Evolutionary conservation across 2,329 filamentous ascomycete species (phyloP).

Genomic region (Ophiostoma quercus): DNA sequence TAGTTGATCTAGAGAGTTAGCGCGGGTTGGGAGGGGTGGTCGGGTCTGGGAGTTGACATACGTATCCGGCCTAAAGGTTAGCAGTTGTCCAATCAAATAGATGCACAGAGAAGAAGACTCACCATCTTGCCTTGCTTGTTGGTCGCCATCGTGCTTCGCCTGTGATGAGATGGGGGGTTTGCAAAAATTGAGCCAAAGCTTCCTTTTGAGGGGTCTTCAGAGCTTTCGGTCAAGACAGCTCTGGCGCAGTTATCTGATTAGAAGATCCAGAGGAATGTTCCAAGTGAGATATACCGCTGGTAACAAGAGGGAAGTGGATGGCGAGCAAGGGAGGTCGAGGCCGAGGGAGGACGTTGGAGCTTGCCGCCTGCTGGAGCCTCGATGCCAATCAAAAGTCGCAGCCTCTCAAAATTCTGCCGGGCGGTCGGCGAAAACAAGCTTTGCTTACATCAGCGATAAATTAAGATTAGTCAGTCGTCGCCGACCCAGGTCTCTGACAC

Average conservation of each 20-base stretch:
- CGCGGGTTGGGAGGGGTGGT: conserved; percentile 4
- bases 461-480: background rate
- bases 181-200: conserved; percentile 24
- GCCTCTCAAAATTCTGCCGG: conserved; percentile 19
- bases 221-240: conserved; percentile 19
- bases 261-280: conserved; percentile 14
- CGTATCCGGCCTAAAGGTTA: conserved; percentile 57
- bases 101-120: conserved; percentile 42
- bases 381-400: conserved; percentile 19
- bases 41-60: conserved; percentile 43
- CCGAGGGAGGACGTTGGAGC: conserved; percentile 3
- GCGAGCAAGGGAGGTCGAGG: background rate
- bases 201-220: conserved; percentile 20
- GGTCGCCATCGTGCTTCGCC: conserved; percentile 50
- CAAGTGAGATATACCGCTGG: conserved; percentile 20
- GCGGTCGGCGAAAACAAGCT: background rate
- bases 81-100: background rate
- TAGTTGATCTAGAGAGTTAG: conserved; percentile 78
- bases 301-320: background rate
- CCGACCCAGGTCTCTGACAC: background rate
- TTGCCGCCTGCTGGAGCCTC: conserved; percentile 11
- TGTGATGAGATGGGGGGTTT: conserved; percentile 17
- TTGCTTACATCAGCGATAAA: background rate
- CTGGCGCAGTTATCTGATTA: conserved; percentile 21
- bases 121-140: conserved; percentile 99